Conservation (phyloP, 2,329 filamentous ascomycete species). For the Macroventuria anomochaeta region DNA sequence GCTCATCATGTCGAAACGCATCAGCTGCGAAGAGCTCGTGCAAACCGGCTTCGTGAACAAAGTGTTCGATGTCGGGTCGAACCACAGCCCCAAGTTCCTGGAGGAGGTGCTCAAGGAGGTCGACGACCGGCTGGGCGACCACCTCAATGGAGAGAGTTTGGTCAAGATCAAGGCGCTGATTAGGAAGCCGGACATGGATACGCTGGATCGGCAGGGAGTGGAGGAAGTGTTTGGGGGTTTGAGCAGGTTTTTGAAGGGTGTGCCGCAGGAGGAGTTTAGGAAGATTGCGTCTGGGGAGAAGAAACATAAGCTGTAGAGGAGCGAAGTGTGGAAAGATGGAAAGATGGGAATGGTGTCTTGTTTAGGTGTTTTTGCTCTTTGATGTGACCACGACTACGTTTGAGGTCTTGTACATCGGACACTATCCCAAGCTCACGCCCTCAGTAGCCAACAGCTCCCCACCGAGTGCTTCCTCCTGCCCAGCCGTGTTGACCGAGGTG, state of each 20-base stretch:
- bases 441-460: constrained; percentile 42
- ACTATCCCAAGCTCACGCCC: constrained; percentile 42
- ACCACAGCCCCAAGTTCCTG: constrained; percentile 71
- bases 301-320: constrained; percentile 83
- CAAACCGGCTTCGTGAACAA: constrained; percentile 84
- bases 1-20: constrained; percentile 84
- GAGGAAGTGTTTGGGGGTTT: constrained; percentile 86
- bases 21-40: constrained; percentile 75
- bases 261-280: constrained; percentile 87
- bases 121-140: constrained; percentile 77
- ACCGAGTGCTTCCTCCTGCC: constrained; percentile 32
- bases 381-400: too few species aligned
- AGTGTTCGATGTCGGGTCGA: constrained; percentile 68
- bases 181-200: constrained; percentile 72
- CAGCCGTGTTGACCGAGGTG: background rate
- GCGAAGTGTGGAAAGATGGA: too few species aligned
- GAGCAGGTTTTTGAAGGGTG: constrained; percentile 77
- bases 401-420: background rate
- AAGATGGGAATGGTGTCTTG: too few species aligned
- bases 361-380: too few species aligned
- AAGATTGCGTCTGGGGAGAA: constrained; percentile 88
- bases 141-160: constrained; percentile 81
- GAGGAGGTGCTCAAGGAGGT: constrained; percentile 78
- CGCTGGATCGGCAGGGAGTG: constrained; percentile 78
- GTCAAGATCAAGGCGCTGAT: constrained; percentile 86